Evolutionary conservation across 1,284 basidiomycete species (phyloP), one percentile per base, ranked within the genome.

Genomic region (Athelia sp.): DNA sequence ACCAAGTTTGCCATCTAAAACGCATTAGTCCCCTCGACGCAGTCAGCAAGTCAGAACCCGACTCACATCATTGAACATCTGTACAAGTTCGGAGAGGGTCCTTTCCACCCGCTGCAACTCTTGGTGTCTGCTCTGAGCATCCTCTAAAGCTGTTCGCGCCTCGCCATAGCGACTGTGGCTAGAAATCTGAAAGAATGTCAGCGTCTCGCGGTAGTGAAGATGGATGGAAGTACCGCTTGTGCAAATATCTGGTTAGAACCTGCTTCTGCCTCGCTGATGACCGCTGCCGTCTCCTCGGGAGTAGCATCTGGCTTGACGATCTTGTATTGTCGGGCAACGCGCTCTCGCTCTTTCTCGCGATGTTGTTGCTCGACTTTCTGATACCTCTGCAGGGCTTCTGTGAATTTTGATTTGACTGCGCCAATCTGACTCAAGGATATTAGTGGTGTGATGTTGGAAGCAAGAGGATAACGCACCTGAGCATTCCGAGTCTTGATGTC

Each of bases 261-360:
- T 18, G 74, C 71, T 17, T 70, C 75, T 40, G 76, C 70, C 50
- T 86, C 81, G 48, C 84, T 77, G 21, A 90, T 81, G n/a, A 92
- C 82, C 4, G 84, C 81, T 45, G 76, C 71, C 50, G 98, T 75
- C 66, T 98, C 93, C 51, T 92, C 85, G 3, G 81, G 79, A 14
- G 91, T 87, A 2, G 93, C 93, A 61, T 94, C 84, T 6, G 93
- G 93, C 72, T 97, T 96, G 50, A 95, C 92, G 51, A 97, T 97
- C 65, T 78, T 84, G 71, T 91, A 87, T 67, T 98, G 95, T 51
- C 94, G 79, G 71, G 93, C 93, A 19, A 93, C 87, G 34, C 92
- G 76, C 59, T 91, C 83, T 60, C 79, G 84, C 64, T 93, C 90
- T 69, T 85, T 90, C 52, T 79, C 71, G 43, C 93, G 81, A 63